Evolutionary conservation across 2,329 filamentous ascomycete species (phyloP).

Genomic region (Xylaria sp.): DNA sequence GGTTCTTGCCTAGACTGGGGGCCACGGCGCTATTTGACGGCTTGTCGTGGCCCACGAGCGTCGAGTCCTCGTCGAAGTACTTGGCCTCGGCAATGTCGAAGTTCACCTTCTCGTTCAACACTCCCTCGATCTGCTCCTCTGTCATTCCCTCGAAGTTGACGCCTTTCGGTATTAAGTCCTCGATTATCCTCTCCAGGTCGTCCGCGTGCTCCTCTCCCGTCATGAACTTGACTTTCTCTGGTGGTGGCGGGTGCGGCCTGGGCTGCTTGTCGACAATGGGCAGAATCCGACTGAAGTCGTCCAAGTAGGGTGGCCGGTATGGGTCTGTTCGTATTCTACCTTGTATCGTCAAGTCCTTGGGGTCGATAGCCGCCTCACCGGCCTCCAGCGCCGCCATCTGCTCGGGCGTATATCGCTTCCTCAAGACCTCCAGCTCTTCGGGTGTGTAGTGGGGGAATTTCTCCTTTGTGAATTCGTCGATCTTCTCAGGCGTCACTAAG

Average conservation of each 20-base stretch:
- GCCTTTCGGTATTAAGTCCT: constrained; percentile 55
- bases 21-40: constrained; percentile 58
- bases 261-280: constrained; percentile 79
- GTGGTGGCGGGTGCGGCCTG: constrained; percentile 60
- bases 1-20: constrained; percentile 60
- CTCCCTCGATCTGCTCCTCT: constrained; percentile 56
- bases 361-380: constrained; percentile 79
- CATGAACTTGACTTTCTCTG: constrained; percentile 69
- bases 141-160: constrained; percentile 61
- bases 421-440: constrained; percentile 71
- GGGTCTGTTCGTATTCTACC: constrained; percentile 77
- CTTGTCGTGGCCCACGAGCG: constrained; percentile 50
- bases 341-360: constrained; percentile 78
- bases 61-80: constrained; percentile 49
- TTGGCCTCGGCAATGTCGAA: constrained; percentile 40
- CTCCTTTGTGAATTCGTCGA: constrained; percentile 58
- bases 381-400: constrained; percentile 85
- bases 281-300: constrained; percentile 82
- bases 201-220: constrained; percentile 68
- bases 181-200: constrained; percentile 64
- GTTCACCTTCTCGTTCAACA: constrained; percentile 47
- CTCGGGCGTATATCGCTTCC: constrained; percentile 77
- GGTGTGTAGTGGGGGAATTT: constrained; percentile 72
- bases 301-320: constrained; percentile 78
- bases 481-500: constrained; percentile 56